Percentiles rank a stretch among this genome's conserved stretches.
These are phyloP conservation scores for Secale cereale DNA, from an alignment of 176 grass and related monocot genomes.

Conservation along the genomic window DNA sequence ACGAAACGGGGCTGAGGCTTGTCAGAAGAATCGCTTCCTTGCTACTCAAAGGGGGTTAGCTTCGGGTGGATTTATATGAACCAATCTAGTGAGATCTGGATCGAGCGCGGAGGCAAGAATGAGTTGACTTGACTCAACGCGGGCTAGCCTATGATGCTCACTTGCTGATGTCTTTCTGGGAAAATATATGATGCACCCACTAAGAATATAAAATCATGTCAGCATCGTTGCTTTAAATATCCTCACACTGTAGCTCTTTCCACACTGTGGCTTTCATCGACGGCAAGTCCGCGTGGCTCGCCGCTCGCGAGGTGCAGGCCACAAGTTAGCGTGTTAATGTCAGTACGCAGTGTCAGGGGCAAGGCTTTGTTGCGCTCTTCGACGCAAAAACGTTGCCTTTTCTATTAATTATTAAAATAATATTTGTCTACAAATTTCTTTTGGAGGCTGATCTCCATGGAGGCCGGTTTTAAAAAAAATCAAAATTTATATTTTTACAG, in stretches of 20 bases:
- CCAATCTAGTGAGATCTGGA: not conserved
- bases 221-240: not conserved
- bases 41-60: too few species aligned
- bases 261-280: not conserved
- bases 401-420: too few species aligned
- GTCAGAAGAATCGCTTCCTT: not conserved
- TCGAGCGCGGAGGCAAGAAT: not conserved
- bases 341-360: not conserved
- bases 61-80: not conserved
- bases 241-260: not conserved
- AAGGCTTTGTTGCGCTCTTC: too few species aligned
- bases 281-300: not conserved
- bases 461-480: too few species aligned
- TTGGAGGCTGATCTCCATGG: too few species aligned
- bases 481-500: too few species aligned
- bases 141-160: too few species aligned
- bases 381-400: too few species aligned
- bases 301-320: not conserved
- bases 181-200: too few species aligned
- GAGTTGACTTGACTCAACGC: slow-evolving; percentile 25
- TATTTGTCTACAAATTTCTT: too few species aligned
- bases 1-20: not conserved
- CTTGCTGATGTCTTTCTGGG: too few species aligned
- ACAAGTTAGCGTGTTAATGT: not conserved
- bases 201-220: not conserved